Evolutionary conservation across 306 rosid genomes (phyloP), one percentile per base, ranked within the genome.

Genomic region (Medicago lupulina): DNA sequence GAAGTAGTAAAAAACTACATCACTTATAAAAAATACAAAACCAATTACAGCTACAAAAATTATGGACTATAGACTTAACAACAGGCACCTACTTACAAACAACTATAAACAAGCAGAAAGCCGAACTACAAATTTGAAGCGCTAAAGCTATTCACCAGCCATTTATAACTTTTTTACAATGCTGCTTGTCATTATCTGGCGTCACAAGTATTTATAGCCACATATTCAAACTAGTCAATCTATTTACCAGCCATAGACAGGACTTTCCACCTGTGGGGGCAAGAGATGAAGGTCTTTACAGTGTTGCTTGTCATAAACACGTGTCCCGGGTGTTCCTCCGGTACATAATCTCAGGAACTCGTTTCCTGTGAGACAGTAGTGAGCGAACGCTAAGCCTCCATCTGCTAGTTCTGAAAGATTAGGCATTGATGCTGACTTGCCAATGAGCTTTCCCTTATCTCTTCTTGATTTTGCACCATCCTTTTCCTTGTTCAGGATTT

Each of bases 331-430:
- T 67, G 76, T 92, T 12, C 96, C 99, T 77, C 99, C 99, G 0
- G 97, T 86, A 80, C 97, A 92, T 7, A 69, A 84, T 78, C 99
- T 85, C 68, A 95, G 91, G 72, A 95, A 83, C 76, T 95, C 98
- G 10, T 88, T 95, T 54, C 99, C 99, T 0, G 98, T 95, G 78
- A 95, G 77, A 76, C 97, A 95, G 66, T 95, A 82, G 81, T 95
- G 99, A 78, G 97, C 96, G 68, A 95, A 92, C 63, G 99, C 98
- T 81, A 95, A 83, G 77, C 99, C 96, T 51, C 99, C 97, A 71
- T 95, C 97, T 3, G 88, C 91, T 60, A 88, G 34, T 31, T 75
- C 86, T 9, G 91, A 55, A 85, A 95, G 77, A 76, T 80, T 82
- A 17, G 93, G 96, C 84, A 87, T 43, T 16, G 97, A 86, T 4